Conservation (phyloP, 2,329 filamentous ascomycete genomes). For the Fusarium duplospermum region DNA sequence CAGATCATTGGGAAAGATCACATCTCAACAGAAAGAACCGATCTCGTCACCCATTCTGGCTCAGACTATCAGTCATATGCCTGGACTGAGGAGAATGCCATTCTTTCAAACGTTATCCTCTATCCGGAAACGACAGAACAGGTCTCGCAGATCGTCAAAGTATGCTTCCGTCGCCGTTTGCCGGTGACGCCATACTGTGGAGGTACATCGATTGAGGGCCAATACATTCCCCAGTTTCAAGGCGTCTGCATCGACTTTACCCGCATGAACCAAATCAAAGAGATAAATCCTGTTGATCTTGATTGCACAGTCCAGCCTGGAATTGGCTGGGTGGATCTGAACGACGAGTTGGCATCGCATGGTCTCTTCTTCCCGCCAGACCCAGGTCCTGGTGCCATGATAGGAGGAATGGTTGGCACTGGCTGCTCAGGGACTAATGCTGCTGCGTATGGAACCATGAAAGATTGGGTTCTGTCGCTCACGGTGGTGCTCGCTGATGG, state of each 20-base stretch:
- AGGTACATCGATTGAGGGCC: background rate
- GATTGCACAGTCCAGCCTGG: background rate
- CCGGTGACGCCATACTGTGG: constrained; percentile 75
- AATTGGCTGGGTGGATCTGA: background rate
- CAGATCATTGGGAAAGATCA: constrained; percentile 12
- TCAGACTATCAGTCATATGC: constrained; percentile 31
- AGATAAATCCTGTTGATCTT: background rate
- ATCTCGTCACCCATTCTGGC: constrained; percentile 18
- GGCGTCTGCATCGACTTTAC: background rate
- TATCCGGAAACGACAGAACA: constrained; percentile 79
- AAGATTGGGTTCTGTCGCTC: background rate
- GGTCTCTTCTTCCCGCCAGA: background rate
- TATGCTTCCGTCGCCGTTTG: constrained; percentile 62
- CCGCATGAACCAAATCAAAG: background rate
- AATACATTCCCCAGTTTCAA: background rate
- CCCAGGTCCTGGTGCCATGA: background rate
- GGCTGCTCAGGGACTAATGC: background rate
- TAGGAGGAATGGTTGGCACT: background rate
- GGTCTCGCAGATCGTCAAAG: constrained; percentile 79
- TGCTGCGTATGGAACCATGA: background rate
- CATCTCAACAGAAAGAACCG: constrained; percentile 1
- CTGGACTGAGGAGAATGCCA: constrained; percentile 8
- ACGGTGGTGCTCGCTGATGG: background rate
- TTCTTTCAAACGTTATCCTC: constrained; percentile 57
- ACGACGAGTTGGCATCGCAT: background rate